Evolutionary conservation across 768 basidiomycete genomes (phyloP), one percentile per base, ranked within the genome.

Genomic region (Boletales sp.): DNA sequence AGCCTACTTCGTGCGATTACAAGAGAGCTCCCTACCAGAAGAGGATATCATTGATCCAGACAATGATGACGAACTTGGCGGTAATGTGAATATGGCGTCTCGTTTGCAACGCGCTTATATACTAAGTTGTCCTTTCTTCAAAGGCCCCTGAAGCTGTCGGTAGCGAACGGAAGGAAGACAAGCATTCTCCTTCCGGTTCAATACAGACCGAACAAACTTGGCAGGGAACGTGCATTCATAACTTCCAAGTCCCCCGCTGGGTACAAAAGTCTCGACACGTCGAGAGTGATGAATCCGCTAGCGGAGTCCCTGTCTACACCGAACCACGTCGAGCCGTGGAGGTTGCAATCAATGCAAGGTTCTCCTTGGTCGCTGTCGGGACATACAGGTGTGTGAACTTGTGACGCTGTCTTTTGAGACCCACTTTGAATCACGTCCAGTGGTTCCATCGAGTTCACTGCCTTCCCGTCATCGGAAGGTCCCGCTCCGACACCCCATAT

Each of bases 361-460:
- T 95, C 61, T 93, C 90, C 28, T 59, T 94, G 32, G 73, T 91
- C 49, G 90, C 90, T 8, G 74, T 93, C 30, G 94, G 94, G 10
- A 90, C 84, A 7, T 68, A 74, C 18, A 77, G 83, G 91, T 89
- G 46, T 49, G 49, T 48, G 25, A 28, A 7, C 25, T 51, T 14
- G 34, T 45, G 21, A 34, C 19, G 31, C 34, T 4, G 33, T 28
- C 21, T 31, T 38, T 19, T n/a, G n/a, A 51, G 54, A 42, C 38
- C 41, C 4, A 43, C 19, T 31, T 41, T 15, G 33, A 11, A 33
- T 48, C 40, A 5, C 15, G 17, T 51, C 41, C 47, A 90, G 86
- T 44, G 90, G 88, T 13, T 72, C 71, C 28, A 73, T 93, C 35
- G 79, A 86, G 49, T 79, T 83, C 45, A 79, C 83, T 0, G 77